Conservation (phyloP, 2,329 filamentous ascomycete genomes). For the Botryotinia globosa region DNA sequence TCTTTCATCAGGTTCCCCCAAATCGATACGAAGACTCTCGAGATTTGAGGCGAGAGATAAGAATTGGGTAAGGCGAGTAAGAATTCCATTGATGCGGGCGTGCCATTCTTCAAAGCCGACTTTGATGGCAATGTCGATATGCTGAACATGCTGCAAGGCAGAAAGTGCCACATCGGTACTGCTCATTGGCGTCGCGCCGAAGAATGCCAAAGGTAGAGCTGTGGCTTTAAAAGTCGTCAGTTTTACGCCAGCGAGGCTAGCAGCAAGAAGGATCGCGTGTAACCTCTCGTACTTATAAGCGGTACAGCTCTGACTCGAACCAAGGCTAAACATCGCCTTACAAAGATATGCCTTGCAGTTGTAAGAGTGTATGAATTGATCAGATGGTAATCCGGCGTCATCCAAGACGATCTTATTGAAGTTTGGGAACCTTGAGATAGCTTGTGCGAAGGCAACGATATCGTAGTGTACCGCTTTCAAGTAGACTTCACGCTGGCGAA, state of each 20-base stretch:
- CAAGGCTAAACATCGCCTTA: neutral
- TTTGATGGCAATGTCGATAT: neutral
- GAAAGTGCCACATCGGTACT: neutral
- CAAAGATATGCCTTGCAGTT: neutral
- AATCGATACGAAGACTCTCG: neutral
- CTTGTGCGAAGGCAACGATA: neutral
- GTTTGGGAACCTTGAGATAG: neutral
- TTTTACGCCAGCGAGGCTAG: neutral
- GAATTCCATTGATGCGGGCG: neutral
- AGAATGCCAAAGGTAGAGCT: neutral
- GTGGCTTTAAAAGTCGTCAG: neutral
- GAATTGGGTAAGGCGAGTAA: neutral
- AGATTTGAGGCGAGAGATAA: neutral
- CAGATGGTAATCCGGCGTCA: neutral
- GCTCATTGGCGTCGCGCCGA: neutral
- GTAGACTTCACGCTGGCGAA: neutral
- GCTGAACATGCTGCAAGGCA: neutral
- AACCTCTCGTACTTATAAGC: rapidly evolving
- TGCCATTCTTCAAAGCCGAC: neutral
- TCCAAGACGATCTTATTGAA: neutral
- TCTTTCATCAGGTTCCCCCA: neutral
- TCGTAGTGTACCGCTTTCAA: neutral
- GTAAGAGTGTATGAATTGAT: neutral
- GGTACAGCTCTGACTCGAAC: neutral
- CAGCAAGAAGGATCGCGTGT: neutral